Base-by-base conservation (phyloP, 1,139 yeast species). In the Eremothecium gossypii region DNA sequence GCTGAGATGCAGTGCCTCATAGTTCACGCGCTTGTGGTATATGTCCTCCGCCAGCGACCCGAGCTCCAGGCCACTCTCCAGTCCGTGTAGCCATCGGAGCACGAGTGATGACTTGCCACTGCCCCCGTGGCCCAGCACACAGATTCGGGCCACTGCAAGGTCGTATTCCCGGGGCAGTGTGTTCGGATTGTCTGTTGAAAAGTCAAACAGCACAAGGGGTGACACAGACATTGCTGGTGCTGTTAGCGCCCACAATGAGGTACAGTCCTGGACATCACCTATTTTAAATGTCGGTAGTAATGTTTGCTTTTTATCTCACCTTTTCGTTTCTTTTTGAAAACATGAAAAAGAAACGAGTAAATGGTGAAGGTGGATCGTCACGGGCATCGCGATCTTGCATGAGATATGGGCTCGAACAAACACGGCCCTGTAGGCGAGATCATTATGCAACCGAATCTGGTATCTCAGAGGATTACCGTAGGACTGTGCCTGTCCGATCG, bases 81-180 rank as follows among this genome's bases (percentile, higher is more conserved):
- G 30, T 28, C 50, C 53, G 17, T 49, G 41, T 6, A 57, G 27
- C 49, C 60, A 56, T 26, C 57, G 44, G 10, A 47, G 37, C 7
- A 55, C 48, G 27, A 58, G 43, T 0, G 60, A 49, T 1, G 60
- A 51, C 40, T 58, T 58, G 7, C 62, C 62, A 14, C 52, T 47
- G 3, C 40, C 37, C 4, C 40, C 35, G 32, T 51, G 53, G 3
- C 62, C 63, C 49, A 58, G 47, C 5, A 58, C 52, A 32, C 53
- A 51, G 7, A 58, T 50, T 17, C 57, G 43, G 8, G 52, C 46
- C 8, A 49, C 42, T 7, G 40, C 38, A 2, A 47, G 12, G 39
- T 57, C 59, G 20, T 41, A 38, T 30, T 51, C 53, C 23, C 58
- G 46, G 8, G 52, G 53, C 7, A 41, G 34, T 9, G 30, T 41